Base-by-base conservation (phyloP, 345 rosid genomes). In the Populus euphratica region DNA sequence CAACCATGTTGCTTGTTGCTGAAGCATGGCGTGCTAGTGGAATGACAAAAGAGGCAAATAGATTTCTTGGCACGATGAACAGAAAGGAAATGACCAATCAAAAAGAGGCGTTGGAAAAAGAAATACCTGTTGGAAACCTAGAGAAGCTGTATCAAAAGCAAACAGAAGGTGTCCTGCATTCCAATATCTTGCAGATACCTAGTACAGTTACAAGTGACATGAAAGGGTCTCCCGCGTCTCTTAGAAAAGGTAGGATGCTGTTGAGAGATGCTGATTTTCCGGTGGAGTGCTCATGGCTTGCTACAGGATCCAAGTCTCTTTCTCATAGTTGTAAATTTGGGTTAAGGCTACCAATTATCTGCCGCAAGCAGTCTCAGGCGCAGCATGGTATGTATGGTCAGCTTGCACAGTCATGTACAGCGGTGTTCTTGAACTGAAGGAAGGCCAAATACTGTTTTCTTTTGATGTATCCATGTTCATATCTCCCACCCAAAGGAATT, bases 11-110 rank as follows among this genome's bases (percentile, higher is more conserved):
- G 83, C 82, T 88, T 62, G 67, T 88, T 21, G 86, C 87, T 8
- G 91, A 88, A 76, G 88, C 90, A 50, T 88, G 91, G 91, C 85
- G 75, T 76, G 86, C 86, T 39, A 82, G 83, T 4, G 91, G 93
- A 79, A 83, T 90, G 72, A 78, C 82, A 17, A 85, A 88, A 78
- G 89, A 90, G 82, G 89, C 90, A 6, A 84, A 83, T 72, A 80
- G 86, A 79, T 73, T 83, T 0, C 82, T 86, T 29, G 79, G 82
- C 36, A 81, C 81, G 27, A 17, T 77, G 33, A 83, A 72, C 73
- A 76, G 82, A 72, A 81, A 76, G 73, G 82, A 78, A 69, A 72
- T 18, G 52, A 66, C 49, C n/a, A 16, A 23, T 7, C 13, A 31
- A 78, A 76, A 56, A 17, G 84, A 76, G 50, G 73, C 66, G 31